Base-by-base conservation (phyloP, 2,329 filamentous ascomycete genomes). In the Aspergillus sp. region DNA sequence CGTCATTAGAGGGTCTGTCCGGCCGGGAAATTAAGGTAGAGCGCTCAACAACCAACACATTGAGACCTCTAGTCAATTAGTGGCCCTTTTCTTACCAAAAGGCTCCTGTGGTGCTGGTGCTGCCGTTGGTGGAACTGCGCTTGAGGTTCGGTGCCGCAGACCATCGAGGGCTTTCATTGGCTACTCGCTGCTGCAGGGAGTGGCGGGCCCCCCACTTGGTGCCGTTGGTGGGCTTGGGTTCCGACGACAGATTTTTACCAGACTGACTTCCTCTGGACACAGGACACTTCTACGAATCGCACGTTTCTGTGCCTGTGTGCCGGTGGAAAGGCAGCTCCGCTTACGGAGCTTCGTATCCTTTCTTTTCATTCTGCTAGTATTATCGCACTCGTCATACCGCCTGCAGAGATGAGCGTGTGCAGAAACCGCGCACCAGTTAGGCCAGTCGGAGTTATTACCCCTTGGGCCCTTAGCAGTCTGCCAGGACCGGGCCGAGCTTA, bases 211-310 rank as follows among this genome's bases (percentile, higher is more conserved):
- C 42, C 60, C 60, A 62, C 60, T 62, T 38, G 49, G 48, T 38
- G 27, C 44, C 54, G 54, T 60, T 27, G 44, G 50, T 42, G 32
- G 47, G 47, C 19, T 32, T 55, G 41, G 49, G 61, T 55, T 48
- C 61, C 58, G 58, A 54, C 55, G 50, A 55, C 53, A 62, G 53
- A 55, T 48, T 60, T 60, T 62, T 53, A 62, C 32, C 32, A 36
- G 32, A 36, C 10, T 13, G 32, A 54, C 42, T 60, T 47, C 32
- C 42, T 44, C 4, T 10, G 39, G 8, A 42, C 32, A 36, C 32
- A 36, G 11, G 32, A 36, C 32, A 36, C 17, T 48, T 42, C 8
- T 41, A 30, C 8, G 13, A 27, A 39, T 58, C 25, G n/a, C 38
- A 30, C 21, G 21, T n/a, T 41, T 13, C 19, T 30, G 25, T 32